Percentiles rank a stretch among this genome's conserved stretches.
phyloP scores from a whole-genome alignment of 2,329 filamentous ascomycete genomes.

The Aschersonia sp. region DNA sequence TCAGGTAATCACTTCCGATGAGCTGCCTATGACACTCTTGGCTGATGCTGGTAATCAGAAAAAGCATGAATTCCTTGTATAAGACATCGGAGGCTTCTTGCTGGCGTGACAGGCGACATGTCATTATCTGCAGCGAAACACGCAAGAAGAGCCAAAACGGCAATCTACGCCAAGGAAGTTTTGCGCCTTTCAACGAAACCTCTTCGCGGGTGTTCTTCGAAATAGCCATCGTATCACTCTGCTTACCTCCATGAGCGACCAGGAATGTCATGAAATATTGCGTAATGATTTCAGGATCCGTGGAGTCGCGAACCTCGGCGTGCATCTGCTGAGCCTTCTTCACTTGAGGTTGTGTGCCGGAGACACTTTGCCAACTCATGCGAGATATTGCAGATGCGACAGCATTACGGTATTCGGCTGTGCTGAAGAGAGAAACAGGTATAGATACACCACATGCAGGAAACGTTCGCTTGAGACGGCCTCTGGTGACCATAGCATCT shows the following conservation, averaged over 20 bases:
- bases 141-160: conserved; percentile 40
- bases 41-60: conserved; percentile 1
- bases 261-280: conserved; percentile 27
- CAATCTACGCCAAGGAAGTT: conserved; percentile 30
- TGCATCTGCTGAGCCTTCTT: conserved; percentile 20
- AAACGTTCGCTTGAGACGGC: conserved; percentile 15
- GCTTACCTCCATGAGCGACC: conserved; percentile 17
- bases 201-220: conserved; percentile 40
- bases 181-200: conserved; percentile 22
- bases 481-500: conserved; percentile 12
- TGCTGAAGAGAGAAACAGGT: conserved; percentile 2
- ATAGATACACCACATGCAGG: conserved; percentile 11
- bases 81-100: neutral
- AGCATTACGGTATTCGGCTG: conserved; percentile 5
- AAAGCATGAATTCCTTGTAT: conserved; percentile 4
- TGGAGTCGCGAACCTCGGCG: conserved; percentile 30
- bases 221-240: conserved; percentile 16
- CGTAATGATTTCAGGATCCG: conserved; percentile 32
- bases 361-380: conserved; percentile 12
- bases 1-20: conserved; percentile 12
- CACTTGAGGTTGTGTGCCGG: conserved; percentile 9
- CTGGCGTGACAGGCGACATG: conserved; percentile 1
- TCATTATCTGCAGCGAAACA: conserved; percentile 27
- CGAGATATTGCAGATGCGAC: conserved; percentile 9
- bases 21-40: neutral